Percentiles rank a stretch among this genome's conserved stretches.
These are phyloP conservation scores for Vararia minispora DNA, from an alignment of 768 basidiomycete species.

Conservation along the genomic window DNA sequence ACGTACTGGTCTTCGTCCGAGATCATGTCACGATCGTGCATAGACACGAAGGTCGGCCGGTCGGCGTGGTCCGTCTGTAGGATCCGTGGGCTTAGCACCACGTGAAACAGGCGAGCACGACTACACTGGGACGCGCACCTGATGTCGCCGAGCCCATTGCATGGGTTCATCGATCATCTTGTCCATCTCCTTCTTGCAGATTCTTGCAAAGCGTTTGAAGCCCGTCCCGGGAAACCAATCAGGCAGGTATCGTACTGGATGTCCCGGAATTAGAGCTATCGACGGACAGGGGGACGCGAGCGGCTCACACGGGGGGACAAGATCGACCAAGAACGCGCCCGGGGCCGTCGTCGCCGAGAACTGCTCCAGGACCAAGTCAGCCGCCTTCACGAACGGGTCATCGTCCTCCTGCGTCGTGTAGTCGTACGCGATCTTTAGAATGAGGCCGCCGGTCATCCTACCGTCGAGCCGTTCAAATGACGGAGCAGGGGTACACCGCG, in stretches of 20 bases:
- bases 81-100: neutral
- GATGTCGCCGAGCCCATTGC: no score
- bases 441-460: slow-evolving; percentile 13
- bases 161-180: no score
- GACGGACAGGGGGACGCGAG: neutral
- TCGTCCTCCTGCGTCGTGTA: slow-evolving; percentile 10
- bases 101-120: neutral
- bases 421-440: slow-evolving; percentile 13
- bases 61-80: neutral
- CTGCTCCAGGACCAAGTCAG: slow-evolving; percentile 14
- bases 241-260: slow-evolving; percentile 12
- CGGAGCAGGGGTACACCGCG: no score
- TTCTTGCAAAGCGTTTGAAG: no score
- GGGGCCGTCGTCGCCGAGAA: slow-evolving; percentile 9
- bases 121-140: no score
- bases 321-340: slow-evolving; percentile 14
- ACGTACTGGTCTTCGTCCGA: neutral
- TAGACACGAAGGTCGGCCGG: neutral
- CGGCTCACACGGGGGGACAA: slow-evolving; percentile 12
- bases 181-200: no score
- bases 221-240: slow-evolving; percentile 18
- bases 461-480: no score
- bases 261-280: neutral
- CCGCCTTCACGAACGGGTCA: slow-evolving; percentile 15
- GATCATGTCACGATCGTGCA: neutral